Base-by-base conservation (phyloP, 2,329 filamentous ascomycete species). In the Trichoderma sp. region DNA sequence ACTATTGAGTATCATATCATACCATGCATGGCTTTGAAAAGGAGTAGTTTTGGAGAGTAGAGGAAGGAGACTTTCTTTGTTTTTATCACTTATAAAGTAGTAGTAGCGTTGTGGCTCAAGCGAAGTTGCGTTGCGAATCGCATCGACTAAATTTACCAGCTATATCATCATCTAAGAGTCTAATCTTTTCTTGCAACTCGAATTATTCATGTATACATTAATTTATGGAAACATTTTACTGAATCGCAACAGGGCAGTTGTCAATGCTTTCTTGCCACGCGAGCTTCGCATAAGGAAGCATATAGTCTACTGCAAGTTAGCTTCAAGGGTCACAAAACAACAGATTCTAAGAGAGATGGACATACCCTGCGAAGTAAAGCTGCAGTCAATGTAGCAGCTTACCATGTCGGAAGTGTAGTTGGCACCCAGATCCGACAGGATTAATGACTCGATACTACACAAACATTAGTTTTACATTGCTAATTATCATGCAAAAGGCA, bases 231-330 rank as follows among this genome's bases (percentile, higher is more conserved):
- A 21, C n/a, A 11, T 26, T 21, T 26, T 32, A 21, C 26, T 51
- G 39, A 14, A 18, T 0, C 32, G 65, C 73, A 53, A 77, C 75
- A 0, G 80, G 77, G 72, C 83, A 84, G 71, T 82, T 77, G 7
- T 81, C 75, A 65, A 80, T 71, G 9, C 80, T 79, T 3, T 78
- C 76, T 68, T 82, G 80, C 78, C 83, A 85, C 26, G 78, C 78
- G 30, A 79, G 74, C 76, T 81, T 76, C 11, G 82, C 80, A 70
- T 82, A 85, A 21, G 81, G 78, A 7, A 82, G 77, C 66, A 84
- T 76, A 71, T 82, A 83, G 62, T 83, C 77, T 77, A 34, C 3
- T n/a, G 36, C 1, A 18, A 34, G 15, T 69, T 3, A 69, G 66
- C 32, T 15, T 60, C 21, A 15, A 11, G 14, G 6, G 9, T 7